Conservation (phyloP, 164 flowering plant species). For the Piper betle region DNA sequence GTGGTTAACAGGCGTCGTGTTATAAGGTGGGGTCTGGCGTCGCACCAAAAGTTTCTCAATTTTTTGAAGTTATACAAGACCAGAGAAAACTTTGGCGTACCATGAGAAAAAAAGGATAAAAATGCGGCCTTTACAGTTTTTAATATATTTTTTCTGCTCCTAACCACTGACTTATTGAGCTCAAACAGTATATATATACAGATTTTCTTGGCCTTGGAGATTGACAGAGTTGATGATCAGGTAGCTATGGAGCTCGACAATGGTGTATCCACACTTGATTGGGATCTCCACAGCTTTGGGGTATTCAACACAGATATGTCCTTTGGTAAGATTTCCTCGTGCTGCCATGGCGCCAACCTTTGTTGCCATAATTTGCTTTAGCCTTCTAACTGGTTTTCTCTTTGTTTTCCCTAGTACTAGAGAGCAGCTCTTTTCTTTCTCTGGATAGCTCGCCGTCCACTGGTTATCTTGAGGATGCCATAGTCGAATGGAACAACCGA, state of each 20-base stretch:
- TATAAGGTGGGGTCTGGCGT: constrained; percentile 1
- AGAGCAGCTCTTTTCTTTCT: not conserved
- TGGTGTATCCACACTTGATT: constrained; percentile 3
- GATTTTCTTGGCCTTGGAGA: not conserved
- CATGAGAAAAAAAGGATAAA: constrained; percentile 1
- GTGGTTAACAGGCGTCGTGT: not conserved
- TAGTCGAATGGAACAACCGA: constrained; percentile 14
- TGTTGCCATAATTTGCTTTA: not conserved
- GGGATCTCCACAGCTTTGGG: constrained; percentile 18
- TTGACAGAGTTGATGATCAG: too few species aligned
- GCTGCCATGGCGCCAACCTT: not conserved
- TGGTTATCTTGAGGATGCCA: constrained; percentile 28
- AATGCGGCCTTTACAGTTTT: not conserved
- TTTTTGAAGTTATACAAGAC: not conserved
- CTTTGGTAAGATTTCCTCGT: not conserved
- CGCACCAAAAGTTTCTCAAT: not conserved
- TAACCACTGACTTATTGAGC: not conserved
- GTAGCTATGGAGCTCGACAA: too few species aligned
- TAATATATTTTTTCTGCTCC: not conserved
- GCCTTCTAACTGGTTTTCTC: not conserved
- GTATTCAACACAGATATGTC: constrained; percentile 11
- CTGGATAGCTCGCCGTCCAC: constrained; percentile 5
- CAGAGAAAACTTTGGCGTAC: not conserved
- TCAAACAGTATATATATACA: too few species aligned
- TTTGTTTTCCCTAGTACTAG: constrained; percentile 1